Conservation (phyloP, 768 basidiomycete species). For the Hortiboletus flavorubellus region DNA sequence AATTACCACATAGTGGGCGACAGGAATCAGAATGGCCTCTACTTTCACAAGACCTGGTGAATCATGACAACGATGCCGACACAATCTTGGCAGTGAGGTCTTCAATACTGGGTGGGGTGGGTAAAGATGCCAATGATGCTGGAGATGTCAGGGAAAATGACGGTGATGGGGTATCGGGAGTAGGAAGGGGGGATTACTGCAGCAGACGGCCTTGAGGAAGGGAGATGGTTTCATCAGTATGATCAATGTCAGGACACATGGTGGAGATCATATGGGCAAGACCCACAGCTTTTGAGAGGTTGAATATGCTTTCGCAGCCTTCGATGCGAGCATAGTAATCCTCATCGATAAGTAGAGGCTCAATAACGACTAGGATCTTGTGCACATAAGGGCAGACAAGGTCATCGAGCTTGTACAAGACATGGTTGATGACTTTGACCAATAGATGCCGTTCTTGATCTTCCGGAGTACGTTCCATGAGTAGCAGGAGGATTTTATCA, state of each 20-base stretch:
- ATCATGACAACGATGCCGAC: no score
- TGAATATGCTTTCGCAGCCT: conserved; percentile 98
- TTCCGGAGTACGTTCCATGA: conserved; percentile 97
- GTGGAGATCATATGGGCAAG: conserved; percentile 99
- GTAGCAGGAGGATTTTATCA: conserved; percentile 95
- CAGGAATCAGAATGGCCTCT: no score
- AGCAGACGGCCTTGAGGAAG: no score
- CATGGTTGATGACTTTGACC: conserved; percentile 98
- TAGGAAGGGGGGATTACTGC: no score
- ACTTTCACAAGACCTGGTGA: no score
- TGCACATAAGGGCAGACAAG: conserved; percentile 98
- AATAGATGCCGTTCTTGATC: conserved; percentile 97
- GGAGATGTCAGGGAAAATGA: no score
- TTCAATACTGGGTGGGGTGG: no score
- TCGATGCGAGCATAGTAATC: conserved; percentile 96
- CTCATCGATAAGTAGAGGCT: conserved; percentile 97
- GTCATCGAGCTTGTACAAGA: conserved; percentile 98
- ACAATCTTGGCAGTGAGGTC: no score
- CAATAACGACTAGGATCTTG: conserved; percentile 99
- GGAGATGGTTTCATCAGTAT: conserved; percentile 98
- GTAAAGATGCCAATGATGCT: no score
- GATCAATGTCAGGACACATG: conserved; percentile 99
- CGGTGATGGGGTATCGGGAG: no score
- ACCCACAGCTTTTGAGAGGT: conserved; percentile 96
- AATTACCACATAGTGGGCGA: no score